A percentile compares a stretch with the other conserved stretches of the same genome.
These are phyloP conservation scores for Gossypium arboreum DNA, from an alignment of 345 rosid genomes.

Conservation along the genomic window DNA sequence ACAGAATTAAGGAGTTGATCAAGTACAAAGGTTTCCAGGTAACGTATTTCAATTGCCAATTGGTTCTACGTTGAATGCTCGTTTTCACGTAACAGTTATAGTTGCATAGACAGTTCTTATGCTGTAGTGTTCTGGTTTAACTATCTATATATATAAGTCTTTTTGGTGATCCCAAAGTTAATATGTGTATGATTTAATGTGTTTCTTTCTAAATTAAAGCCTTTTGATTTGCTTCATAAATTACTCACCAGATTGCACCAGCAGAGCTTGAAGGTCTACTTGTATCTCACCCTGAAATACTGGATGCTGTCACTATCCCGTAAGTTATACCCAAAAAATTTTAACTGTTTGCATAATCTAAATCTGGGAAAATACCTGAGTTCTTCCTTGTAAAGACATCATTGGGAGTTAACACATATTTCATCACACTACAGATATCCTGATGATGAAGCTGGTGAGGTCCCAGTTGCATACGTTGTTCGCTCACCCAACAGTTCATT, in stretches of 20 bases:
- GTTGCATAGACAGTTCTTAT: not conserved
- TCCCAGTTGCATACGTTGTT: slow-evolving; percentile 81
- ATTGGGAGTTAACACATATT: not conserved
- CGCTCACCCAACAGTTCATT: slow-evolving; percentile 60
- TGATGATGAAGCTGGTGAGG: slow-evolving; percentile 93
- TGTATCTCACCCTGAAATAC: slow-evolving; percentile 77
- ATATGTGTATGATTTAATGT: not conserved
- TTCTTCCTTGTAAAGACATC: not conserved
- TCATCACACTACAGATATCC: slow-evolving; percentile 50
- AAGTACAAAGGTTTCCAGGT: slow-evolving; percentile 96
- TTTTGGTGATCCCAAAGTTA: not conserved
- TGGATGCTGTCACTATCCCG: slow-evolving; percentile 94
- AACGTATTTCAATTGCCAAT: not conserved
- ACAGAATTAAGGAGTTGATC: slow-evolving; percentile 89
- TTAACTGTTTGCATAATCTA: not conserved
- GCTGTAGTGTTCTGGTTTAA: not conserved
- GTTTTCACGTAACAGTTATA: no score
- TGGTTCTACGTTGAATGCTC: not conserved
- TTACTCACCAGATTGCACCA: slow-evolving; percentile 68
- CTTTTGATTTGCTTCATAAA: slow-evolving; percentile 11
- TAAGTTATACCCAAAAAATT: slow-evolving; percentile 34
- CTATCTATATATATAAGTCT: not conserved
- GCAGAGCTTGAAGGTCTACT: slow-evolving; percentile 97
- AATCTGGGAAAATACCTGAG: not conserved
- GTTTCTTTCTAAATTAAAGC: not conserved